These are phyloP conservation scores for Silybum marianum DNA, from an alignment of 129 eudicot species.

Conservation along the genomic window DNA sequence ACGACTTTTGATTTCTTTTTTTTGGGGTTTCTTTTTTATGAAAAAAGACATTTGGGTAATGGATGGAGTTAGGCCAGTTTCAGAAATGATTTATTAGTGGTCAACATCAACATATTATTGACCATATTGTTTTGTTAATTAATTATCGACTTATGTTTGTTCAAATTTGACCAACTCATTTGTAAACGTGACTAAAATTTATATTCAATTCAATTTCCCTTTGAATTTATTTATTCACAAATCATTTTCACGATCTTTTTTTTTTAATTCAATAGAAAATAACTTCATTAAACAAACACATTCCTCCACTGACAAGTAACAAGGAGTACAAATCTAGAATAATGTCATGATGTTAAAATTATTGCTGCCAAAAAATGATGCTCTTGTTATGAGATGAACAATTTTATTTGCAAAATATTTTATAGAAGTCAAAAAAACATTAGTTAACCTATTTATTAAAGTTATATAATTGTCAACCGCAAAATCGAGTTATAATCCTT, in stretches of 20 bases:
- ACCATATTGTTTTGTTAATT: background rate
- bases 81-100: conserved; percentile 7
- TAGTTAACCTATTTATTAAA: too few relatives aligned
- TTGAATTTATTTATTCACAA: background rate
- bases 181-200: background rate
- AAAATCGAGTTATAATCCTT: background rate
- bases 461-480: too few relatives aligned
- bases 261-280: background rate
- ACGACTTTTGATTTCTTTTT: background rate
- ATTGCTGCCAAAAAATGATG: background rate
- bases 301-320: too few relatives aligned
- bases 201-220: background rate
- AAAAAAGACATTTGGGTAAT: conserved; percentile 13
- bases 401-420: too few relatives aligned
- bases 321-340: background rate
- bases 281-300: background rate
- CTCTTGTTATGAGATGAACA: background rate
- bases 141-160: background rate
- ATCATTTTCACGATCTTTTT: background rate
- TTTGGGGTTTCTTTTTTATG: background rate
- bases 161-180: background rate
- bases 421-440: background rate
- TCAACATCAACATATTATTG: conserved; percentile 3
- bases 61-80: conserved; percentile 24
- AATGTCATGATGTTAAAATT: too few relatives aligned